Base-by-base conservation (phyloP, 2,329 filamentous ascomycete genomes). In the Fusarium algeriense region DNA sequence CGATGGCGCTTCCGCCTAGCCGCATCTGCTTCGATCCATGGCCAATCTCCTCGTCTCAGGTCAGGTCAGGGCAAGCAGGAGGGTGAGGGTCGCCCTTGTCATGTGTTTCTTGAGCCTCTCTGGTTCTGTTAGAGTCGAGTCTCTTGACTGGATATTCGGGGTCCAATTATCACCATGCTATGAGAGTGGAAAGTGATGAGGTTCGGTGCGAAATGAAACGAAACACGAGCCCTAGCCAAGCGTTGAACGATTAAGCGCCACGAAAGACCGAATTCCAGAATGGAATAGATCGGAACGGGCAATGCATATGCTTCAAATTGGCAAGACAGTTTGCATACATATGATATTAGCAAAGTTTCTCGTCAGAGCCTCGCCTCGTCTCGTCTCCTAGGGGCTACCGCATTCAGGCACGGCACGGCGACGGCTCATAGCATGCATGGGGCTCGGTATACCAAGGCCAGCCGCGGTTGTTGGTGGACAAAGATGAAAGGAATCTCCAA, bases 41-140 rank as follows among this genome's bases (percentile, higher is more conserved):
- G 64, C 62, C 70, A 75, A 75, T 76, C 72, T 73, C 60, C 59
- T 67, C 70, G 71, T 75, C 73, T 73, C 69, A 75, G 69, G 53
- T 55, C 30, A 46, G 26, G 20, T 23, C 40, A 43, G 23, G 23
- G 64, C 54, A 62, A 60, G 63, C 44, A 60, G 45, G 70, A 73
- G 70, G 67, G 67, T 62, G 50, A 66, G 60, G 59, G 67, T 58
- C 69, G 54, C 57, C 67, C 65, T 50, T 59, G 49, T 56, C 64
- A 68, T 64, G 48, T 48, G 64, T 54, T 26, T 55, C 38, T 56
- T 56, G 49, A 68, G 56, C 38, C 56, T 67, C 64, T 52, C 32
- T 13, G 9, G 34, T 56, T 28, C 7, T 32, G 52, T 9, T 38
- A 19, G 37, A 23, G 12, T 37, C 23, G 34, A 37, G 19, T 40